Base-by-base conservation (phyloP, 1,139 yeast species). In the Suhomyces chickasaworum region DNA sequence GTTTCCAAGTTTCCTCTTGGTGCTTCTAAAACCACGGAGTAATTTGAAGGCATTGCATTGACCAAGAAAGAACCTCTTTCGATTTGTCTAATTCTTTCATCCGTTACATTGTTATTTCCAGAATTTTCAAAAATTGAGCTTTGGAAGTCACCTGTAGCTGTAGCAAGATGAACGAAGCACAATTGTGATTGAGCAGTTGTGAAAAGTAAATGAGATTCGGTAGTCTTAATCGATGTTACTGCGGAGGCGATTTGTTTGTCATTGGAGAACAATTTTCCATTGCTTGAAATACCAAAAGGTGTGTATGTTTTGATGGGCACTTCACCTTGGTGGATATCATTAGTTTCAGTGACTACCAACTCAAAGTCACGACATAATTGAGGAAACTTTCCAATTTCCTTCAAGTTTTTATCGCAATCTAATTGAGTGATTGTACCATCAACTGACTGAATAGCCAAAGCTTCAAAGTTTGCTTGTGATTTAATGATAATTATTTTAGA, bases 1-100 rank as follows among this genome's bases (percentile, higher is more conserved):
- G 98, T 90, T 65, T 95, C 99, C 54, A 93, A 71, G 58, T 95
- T 95, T 51, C 99, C 99, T 64, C 99, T 80, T 49, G 96, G 96
- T 3, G 97, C 97, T 65, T 95, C 97, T 45, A 95, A 73, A 2
- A 89, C 83, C 15, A 95, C 90, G 0, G 95, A 81, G 48, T 90
- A 84, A 49, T 81, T 86, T 0, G 95, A 82, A 1, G 98, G 97
- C 61, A 90, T 84, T 1, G 82, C 83, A 37, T 93, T 75, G 1
- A 93, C 89, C 43, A 95, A 68, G 27, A 86, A 58, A 0, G 97
- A 89, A 1, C 99, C 99, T 53, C 97, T 78, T 66, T 95, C 99
- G 46, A 95, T 84, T 47, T 85, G 82, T 56, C 99, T 81, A 18
- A 87, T 77, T 66, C 97, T 81, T 67, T 93, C 99, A 63, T 90